Conservation (phyloP, 257 asterid species). For the Marsdenia floribunda region DNA sequence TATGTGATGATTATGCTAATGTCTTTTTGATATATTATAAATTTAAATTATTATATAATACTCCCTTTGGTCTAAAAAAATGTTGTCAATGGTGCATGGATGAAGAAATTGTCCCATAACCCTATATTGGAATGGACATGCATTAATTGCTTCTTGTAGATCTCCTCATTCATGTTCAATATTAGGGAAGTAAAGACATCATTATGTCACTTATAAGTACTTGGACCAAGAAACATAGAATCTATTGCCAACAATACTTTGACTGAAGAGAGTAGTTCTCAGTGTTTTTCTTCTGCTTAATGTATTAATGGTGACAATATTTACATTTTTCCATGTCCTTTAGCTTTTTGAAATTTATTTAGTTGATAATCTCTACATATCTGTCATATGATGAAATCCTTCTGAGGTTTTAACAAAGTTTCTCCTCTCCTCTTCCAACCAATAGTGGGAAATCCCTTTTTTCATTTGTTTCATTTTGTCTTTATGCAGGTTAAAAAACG, state of each 20-base stretch:
- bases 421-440: neutral
- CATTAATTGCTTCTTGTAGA: too few species aligned
- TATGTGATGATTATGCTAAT: neutral
- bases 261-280: neutral
- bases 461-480: slow-evolving; percentile 10
- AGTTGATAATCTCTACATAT: neutral
- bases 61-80: too few species aligned
- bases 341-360: neutral
- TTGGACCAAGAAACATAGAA: too few species aligned
- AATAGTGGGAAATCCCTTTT: neutral
- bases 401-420: neutral
- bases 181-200: too few species aligned
- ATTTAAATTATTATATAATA: neutral
- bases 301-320: neutral
- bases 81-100: too few species aligned
- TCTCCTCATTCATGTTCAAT: too few species aligned
- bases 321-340: neutral
- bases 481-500: slow-evolving; percentile 71
- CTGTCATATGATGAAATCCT: neutral
- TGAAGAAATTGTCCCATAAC: too few species aligned
- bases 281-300: neutral
- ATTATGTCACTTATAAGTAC: too few species aligned
- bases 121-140: too few species aligned
- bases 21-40: neutral
- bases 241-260: too few species aligned